Evolutionary conservation across 495 filamentous ascomycete genomes (phyloP).

Genomic region (Staphylotrichum longicolle): DNA sequence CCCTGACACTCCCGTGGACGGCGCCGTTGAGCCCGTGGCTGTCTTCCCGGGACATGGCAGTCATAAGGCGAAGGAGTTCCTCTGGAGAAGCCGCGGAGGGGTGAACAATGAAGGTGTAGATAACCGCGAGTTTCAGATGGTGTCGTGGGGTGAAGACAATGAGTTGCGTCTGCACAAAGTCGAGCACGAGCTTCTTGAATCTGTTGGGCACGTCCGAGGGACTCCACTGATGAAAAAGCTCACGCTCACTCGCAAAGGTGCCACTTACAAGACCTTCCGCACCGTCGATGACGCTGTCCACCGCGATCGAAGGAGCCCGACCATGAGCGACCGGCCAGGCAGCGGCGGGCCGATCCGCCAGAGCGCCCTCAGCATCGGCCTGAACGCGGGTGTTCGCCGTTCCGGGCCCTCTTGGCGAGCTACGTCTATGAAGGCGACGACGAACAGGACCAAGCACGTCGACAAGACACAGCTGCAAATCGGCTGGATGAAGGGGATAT

Average conservation of each 20-base stretch:
- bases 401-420: constrained; percentile 43
- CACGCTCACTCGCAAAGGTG: constrained; percentile 75
- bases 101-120: constrained; percentile 67
- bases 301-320: constrained; percentile 44
- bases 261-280: constrained; percentile 82
- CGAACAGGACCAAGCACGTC: constrained; percentile 54
- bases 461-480: constrained; percentile 63
- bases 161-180: constrained; percentile 77
- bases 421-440: constrained; percentile 64
- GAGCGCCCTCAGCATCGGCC: constrained; percentile 46
- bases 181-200: constrained; percentile 58
- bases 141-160: constrained; percentile 88
- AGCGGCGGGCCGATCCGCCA: constrained; percentile 40
- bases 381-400: constrained; percentile 36
- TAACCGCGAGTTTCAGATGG: constrained; percentile 85
- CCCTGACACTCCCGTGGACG: constrained; percentile 42
- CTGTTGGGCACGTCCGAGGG: constrained; percentile 76
- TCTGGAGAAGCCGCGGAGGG: constrained; percentile 84
- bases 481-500: constrained; percentile 91
- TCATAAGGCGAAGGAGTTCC: constrained; percentile 86
- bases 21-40: constrained; percentile 57
- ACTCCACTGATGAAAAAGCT: constrained; percentile 62
- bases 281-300: constrained; percentile 53
- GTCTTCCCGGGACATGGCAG: constrained; percentile 77
- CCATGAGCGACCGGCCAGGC: constrained; percentile 50